Conservation (phyloP, 192 early-diverging fungal genomes). For the Phlyctochytrium planicorne region DNA sequence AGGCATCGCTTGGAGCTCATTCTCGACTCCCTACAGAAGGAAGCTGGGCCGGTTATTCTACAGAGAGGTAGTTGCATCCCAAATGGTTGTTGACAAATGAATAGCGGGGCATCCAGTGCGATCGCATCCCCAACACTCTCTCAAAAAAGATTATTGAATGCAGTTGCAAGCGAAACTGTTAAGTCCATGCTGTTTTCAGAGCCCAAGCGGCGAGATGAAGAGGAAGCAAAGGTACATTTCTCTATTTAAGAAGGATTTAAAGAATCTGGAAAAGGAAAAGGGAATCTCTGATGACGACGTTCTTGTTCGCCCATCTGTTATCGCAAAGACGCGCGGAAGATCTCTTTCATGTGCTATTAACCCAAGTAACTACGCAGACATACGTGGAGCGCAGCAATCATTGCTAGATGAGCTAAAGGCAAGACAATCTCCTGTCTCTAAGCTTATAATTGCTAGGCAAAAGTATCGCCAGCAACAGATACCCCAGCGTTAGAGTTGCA, state of each 20-base stretch:
- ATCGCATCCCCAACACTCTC: slow-evolving; percentile 5
- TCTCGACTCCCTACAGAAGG: neutral
- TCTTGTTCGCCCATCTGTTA: neutral
- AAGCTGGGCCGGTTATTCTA: neutral
- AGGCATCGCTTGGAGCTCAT: neutral
- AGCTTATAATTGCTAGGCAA: too few relatives aligned
- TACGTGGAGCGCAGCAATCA: neutral
- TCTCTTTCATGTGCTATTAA: neutral
- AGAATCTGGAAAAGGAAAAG: too few relatives aligned
- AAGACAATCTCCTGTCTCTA: neutral
- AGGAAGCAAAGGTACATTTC: too few relatives aligned
- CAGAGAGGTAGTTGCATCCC: neutral
- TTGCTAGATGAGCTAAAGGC: neutral
- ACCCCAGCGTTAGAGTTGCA: too few relatives aligned
- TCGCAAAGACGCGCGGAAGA: neutral
- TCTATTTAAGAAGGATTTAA: too few relatives aligned
- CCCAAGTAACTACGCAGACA: neutral
- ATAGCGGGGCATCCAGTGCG: neutral
- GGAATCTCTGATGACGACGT: neutral
- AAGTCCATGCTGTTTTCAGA: slow-evolving; percentile 15
- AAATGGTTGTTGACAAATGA: too few relatives aligned
- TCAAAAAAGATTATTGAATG: slow-evolving; percentile 8
- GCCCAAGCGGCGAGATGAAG: neutral
- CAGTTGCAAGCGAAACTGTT: slow-evolving; percentile 12
- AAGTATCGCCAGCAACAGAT: too few relatives aligned